Percentiles rank a stretch among this genome's conserved stretches.
phyloP scores from a whole-genome alignment of 495 filamentous ascomycete species.

The Parathielavia hyrcaniae region DNA sequence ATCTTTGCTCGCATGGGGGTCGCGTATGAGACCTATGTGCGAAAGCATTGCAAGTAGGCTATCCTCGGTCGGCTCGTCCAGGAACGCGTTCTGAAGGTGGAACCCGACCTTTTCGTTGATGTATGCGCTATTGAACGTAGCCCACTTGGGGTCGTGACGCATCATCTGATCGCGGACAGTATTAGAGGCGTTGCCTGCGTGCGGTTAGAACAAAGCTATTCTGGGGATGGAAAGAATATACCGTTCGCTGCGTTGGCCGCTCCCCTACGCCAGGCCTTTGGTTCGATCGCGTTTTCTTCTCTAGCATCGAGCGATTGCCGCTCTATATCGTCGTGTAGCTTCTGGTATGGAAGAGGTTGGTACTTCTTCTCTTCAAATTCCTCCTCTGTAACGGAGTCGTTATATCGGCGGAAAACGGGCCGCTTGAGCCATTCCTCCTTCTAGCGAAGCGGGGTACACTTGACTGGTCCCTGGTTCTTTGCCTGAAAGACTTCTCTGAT shows the following conservation, averaged over 20 bases:
- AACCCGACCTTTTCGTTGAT: conserved; percentile 21
- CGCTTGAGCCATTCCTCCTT: too few species aligned
- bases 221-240: not conserved
- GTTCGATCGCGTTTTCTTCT: not conserved
- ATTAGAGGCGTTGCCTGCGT: not conserved
- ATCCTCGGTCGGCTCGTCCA: conserved; percentile 17
- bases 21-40: conserved; percentile 26
- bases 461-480: conserved; percentile 23
- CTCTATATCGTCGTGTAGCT: not conserved
- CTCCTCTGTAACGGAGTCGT: not conserved
- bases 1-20: conserved; percentile 20
- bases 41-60: conserved; percentile 1
- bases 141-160: not conserved
- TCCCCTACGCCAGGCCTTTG: not conserved
- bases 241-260: not conserved
- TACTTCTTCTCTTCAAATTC: too few species aligned
- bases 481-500: conserved; percentile 20
- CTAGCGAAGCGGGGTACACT: conserved; percentile 22
- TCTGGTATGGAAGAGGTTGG: not conserved
- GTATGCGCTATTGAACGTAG: conserved; percentile 20
- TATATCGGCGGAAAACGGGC: not conserved
- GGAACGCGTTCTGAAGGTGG: conserved; percentile 21
- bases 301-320: not conserved
- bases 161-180: not conserved
- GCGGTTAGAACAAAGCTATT: not conserved